These are phyloP conservation scores for Dioscorea zingiberensis DNA, from an alignment of 106 monocot genomes.

Conservation along the genomic window DNA sequence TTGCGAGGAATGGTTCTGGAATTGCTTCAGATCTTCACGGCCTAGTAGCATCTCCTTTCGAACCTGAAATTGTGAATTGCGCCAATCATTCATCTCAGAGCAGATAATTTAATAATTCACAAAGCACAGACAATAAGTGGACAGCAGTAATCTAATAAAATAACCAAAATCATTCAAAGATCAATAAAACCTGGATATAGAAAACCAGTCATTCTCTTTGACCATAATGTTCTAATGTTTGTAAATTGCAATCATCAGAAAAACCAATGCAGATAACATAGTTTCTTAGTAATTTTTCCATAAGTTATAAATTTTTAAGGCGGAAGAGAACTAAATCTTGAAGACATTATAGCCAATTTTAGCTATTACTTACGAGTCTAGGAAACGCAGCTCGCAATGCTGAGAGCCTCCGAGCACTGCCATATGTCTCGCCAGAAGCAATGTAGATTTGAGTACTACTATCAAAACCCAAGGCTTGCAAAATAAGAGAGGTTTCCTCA, in stretches of 20 bases:
- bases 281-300: neutral
- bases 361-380: constrained; percentile 44
- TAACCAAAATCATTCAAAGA: no score
- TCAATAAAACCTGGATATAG: no score
- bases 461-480: constrained; percentile 67
- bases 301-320: no score
- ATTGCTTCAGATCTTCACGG: constrained; percentile 48
- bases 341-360: neutral
- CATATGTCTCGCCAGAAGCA: constrained; percentile 92
- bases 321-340: neutral
- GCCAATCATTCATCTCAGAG: neutral
- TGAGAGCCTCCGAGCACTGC: constrained; percentile 50
- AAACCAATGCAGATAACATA: neutral
- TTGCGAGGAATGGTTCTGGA: constrained; percentile 67
- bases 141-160: neutral
- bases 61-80: constrained; percentile 25
- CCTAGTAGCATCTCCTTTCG: constrained; percentile 66
- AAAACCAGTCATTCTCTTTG: no score
- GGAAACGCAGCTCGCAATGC: constrained; percentile 59
- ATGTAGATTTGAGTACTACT: constrained; percentile 68
- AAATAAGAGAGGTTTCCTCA: constrained; percentile 67
- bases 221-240: no score
- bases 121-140: neutral
- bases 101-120: neutral
- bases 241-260: neutral